Base-by-base conservation (phyloP, 2,329 filamentous ascomycete species). In the Zasmidium angulare region DNA sequence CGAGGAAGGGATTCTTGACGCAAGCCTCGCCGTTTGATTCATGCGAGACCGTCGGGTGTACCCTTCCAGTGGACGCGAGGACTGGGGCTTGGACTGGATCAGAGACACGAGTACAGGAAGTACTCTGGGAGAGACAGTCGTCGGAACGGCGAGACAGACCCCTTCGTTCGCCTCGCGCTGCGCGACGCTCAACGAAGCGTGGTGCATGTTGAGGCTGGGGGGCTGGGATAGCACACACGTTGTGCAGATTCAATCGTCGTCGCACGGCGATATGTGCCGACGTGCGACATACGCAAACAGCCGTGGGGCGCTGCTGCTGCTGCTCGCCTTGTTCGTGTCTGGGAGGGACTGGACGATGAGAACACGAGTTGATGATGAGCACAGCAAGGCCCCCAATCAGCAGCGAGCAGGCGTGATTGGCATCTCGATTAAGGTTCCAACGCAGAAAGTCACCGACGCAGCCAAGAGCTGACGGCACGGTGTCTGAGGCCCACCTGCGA, bases 1-100 rank as follows among this genome's bases (percentile, higher is more conserved):
- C 10, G 20, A n/a, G 17, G 22, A n/a, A 50, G 17, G 29, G 23
- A 43, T 40, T 50, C 26, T 46, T 55, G 50, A 51, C 48, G 50
- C 56, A 62, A 51, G 59, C 59, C 59, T 55, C 51, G 49, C 55
- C 59, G 50, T 55, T n/a, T 61, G 31, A 36, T 36, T 20, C 20
- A 22, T 50, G 50, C 51, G 48, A 53, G 46, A 29, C 22, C 14
- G 26, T 51, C 26, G 22, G 50, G 21, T 40, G 50, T 21, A 40
- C 26, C n/a, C 20, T 14, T 19, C 49, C 20, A 20, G 24, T 21
- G 29, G 26, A 9, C 2, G 23, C 26, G 29, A 12, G 21, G 24
- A 3, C 4, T 21, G 6, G 6, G n/a, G 6, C 22, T 20, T 29
- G 11, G 24, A 12, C 19, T 29, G 21, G 46, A 50, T 26, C 53